Base-by-base conservation (phyloP, 108 stramenopile species). In the Fistulifera pelliculosa region DNA sequence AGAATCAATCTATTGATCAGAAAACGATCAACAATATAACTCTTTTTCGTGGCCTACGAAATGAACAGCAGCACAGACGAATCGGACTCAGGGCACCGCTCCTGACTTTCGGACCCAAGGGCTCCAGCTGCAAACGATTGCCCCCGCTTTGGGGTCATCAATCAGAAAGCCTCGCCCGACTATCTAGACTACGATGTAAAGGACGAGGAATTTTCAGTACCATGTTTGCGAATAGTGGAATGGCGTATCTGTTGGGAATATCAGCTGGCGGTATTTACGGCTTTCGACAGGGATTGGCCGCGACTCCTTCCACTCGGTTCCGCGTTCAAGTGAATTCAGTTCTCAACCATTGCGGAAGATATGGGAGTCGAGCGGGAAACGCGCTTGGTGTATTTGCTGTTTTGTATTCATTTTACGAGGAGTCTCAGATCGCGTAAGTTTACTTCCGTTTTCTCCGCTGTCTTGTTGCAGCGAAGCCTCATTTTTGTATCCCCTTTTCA, bases 141-240 rank as follows among this genome's bases (percentile, higher is more conserved):
- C 84, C 1, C 88, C 88, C 0, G 83, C n/a, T n/a, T 72, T 83
- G 49, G 88, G 26, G 71, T 88, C 12, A 52, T 66, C 31, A 26
- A 49, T 2, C 31, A 35, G 31, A 56, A 54, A 23, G 41, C 31
- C 54, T 60, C 54, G 45, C 89, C 89, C 17, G 89, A 90, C 53
- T 90, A 90, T 61, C 60, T 90, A 50, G 89, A 90, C 42, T 90
- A 86, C 47, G 84, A 90, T 52, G 76, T 72, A 54, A 81, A 57
- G 89, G 84, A 48, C 72, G 89, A 8, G 89, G 89, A 7, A 24
- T 84, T 3, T 60, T 84, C 25, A 76, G 76, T 8, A 90, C 84
- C 58, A 86, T 86, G 83, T 90, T 86, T 66, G 85, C 89, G 56
- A 90, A 90, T 69, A 55, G 80, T 23, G 89, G 89, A 1, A 59